Evolutionary conservation across 129 eudicot genomes (phyloP), one percentile per base, ranked within the genome.

Genomic region (Flaveria linearis): DNA sequence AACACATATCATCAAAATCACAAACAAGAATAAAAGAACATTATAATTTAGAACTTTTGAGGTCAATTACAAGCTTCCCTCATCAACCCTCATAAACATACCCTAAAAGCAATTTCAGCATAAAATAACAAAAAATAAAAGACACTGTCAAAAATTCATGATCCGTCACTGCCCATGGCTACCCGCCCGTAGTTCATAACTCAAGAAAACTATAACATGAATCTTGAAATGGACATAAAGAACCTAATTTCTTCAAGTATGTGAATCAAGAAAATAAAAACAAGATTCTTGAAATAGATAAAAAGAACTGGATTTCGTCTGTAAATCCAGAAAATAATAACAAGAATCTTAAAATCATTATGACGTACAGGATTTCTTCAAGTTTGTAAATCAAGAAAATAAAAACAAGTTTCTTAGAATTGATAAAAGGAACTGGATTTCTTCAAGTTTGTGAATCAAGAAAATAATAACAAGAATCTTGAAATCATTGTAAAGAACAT

Each of bases 1-100:
- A 58, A 45, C 16, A 67, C 47, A 45, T 56, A 51, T 58, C 23
- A 57, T 46, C 52, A 11, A 52, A 79, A 80, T 73, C 42, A 11
- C 16, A 22, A 17, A 11, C 22, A 60, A 23, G 28, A 18, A 56
- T 1, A 26, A 13, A 69, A 60, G 42, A 62, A 26, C 46, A 16
- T 15, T 14, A 63, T 16, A 53, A 6, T 0, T 3, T 1, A 12
- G 36, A 45, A 3, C 13, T 49, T 58, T 39, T 51, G 10, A 61
- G 43, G 46, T 25, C 25, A 71, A 79, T 39, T 6, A 57, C 28
- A 18, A 45, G 70, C 20, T 15, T 69, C 26, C 50, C 39, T 17
- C 36, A 4, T n/a, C 7, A 10, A 68, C 20, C 65, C 56, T 0
- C 68, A 46, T 4, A 17, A n/a, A 58, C 15, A 26, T 53, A n/a